phyloP scores from a whole-genome alignment of 768 basidiomycete genomes.

The Kwoniella dejecticola region DNA sequence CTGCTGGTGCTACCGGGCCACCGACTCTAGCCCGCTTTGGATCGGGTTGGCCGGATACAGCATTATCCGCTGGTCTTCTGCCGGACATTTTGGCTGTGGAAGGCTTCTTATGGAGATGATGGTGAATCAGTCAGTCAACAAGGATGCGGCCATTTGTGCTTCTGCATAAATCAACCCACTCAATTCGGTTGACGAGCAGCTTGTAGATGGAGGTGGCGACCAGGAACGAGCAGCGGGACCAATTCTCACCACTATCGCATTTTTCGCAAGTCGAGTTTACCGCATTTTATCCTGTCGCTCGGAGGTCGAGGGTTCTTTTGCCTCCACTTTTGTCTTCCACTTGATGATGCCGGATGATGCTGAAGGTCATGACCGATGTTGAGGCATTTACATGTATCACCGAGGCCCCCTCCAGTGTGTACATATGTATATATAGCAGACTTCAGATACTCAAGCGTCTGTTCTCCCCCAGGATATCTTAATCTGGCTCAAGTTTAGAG shows the following conservation, averaged over 20 bases:
- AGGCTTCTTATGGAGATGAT: not conserved
- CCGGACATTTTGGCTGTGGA: constrained; percentile 36
- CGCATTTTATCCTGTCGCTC: not conserved
- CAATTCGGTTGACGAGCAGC: no score
- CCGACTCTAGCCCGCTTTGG: constrained; percentile 35
- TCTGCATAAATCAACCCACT: no score
- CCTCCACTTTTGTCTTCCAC: constrained; percentile 2
- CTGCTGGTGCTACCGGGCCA: constrained; percentile 6
- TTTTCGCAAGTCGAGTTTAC: not conserved
- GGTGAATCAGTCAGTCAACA: no score
- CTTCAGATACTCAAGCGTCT: no score
- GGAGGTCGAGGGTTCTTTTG: no score
- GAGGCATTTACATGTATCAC: constrained; percentile 6
- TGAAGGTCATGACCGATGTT: not conserved
- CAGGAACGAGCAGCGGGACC: not conserved
- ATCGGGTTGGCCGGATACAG: constrained; percentile 35
- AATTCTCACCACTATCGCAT: not conserved
- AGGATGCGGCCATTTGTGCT: no score
- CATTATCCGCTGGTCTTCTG: constrained; percentile 40
- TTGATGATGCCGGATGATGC: not conserved
- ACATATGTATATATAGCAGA: no score
- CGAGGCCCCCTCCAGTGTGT: not conserved
- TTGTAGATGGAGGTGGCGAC: constrained; percentile 7
- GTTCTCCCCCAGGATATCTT: no score
- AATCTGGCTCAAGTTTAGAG: no score